These are phyloP conservation scores for Syzygium aromaticum DNA, from an alignment of 345 rosid species.

Conservation along the genomic window DNA sequence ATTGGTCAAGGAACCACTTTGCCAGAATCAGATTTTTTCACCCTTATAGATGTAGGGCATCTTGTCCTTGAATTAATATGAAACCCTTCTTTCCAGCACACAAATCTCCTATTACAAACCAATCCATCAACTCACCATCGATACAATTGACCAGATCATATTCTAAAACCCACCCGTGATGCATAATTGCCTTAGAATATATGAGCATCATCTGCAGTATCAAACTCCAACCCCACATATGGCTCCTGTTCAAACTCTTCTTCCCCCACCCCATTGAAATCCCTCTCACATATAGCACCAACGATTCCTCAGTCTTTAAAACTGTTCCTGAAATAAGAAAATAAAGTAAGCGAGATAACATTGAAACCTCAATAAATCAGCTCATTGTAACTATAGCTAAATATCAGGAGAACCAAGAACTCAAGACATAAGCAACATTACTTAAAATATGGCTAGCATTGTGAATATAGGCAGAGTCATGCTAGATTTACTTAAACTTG, in stretches of 20 bases:
- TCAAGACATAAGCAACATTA: too few species aligned
- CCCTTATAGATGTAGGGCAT: slow-evolving; percentile 80
- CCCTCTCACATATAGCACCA: slow-evolving; percentile 30
- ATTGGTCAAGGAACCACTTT: slow-evolving; percentile 86
- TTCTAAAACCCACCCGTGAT: slow-evolving; percentile 44
- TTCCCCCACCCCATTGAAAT: slow-evolving; percentile 33
- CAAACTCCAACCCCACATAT: slow-evolving; percentile 60
- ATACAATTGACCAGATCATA: slow-evolving; percentile 72
- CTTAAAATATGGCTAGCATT: background rate
- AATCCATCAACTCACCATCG: slow-evolving; percentile 77
- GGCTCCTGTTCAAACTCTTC: slow-evolving; percentile 42
- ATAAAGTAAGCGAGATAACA: background rate
- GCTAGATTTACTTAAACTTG: too few species aligned
- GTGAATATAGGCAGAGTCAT: background rate
- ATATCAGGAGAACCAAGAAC: background rate
- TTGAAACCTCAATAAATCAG: background rate
- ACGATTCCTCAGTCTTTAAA: slow-evolving; percentile 33
- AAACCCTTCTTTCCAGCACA: slow-evolving; percentile 77
- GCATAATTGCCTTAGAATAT: slow-evolving; percentile 60
- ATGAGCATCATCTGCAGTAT: slow-evolving; percentile 72
- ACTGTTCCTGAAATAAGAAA: slow-evolving; percentile 17
- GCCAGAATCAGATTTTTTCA: slow-evolving; percentile 62
- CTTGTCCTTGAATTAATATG: slow-evolving; percentile 66
- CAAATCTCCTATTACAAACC: slow-evolving; percentile 67
- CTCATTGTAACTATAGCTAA: background rate